phyloP scores from a whole-genome alignment of 2,329 filamentous ascomycete species.

The Stemphylium beticola region DNA sequence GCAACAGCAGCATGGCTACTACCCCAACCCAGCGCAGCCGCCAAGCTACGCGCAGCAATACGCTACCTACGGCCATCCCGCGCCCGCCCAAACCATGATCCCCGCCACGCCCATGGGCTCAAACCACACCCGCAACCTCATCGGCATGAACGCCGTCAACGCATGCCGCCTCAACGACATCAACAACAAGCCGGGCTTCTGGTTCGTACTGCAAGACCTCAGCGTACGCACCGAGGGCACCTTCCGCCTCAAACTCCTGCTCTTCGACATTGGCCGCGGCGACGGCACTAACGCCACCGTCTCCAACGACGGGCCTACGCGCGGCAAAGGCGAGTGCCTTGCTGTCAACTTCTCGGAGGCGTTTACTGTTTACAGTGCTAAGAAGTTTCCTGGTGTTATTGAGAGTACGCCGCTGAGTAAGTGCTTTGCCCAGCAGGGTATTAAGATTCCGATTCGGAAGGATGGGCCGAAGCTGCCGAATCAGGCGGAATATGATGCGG shows the following conservation, averaged over 20 bases:
- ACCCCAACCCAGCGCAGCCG: not conserved
- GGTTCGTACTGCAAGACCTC: slow-evolving; percentile 95
- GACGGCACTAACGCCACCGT: slow-evolving; percentile 62
- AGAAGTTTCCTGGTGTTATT: slow-evolving; percentile 97
- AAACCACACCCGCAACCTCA: slow-evolving; percentile 88
- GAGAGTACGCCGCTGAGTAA: slow-evolving; percentile 92
- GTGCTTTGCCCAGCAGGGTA: slow-evolving; percentile 89
- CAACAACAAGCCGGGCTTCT: slow-evolving; percentile 82
- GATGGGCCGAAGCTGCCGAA: slow-evolving; percentile 66
- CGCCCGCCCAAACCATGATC: slow-evolving; percentile 15
- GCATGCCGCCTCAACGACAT: slow-evolving; percentile 83
- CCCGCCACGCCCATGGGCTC: slow-evolving; percentile 55
- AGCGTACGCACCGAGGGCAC: slow-evolving; percentile 91
- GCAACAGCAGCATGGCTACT: not conserved
- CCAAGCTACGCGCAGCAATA: slow-evolving; percentile 5
- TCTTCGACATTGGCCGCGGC: slow-evolving; percentile 78
- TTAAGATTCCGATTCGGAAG: slow-evolving; percentile 95
- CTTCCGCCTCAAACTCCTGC: slow-evolving; percentile 79
- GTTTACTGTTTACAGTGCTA: slow-evolving; percentile 94
- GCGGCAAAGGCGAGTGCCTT: slow-evolving; percentile 78
- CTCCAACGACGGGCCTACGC: slow-evolving; percentile 56
- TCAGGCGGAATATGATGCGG: slow-evolving; percentile 53
- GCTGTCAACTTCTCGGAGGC: slow-evolving; percentile 85
- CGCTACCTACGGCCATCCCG: slow-evolving; percentile 1
- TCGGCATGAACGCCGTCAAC: slow-evolving; percentile 88